A percentile compares a stretch with the other conserved stretches of the same genome.
Evolutionary conservation across 2,329 filamentous ascomycete species (phyloP).

Genomic region (Colletotrichum camelliae): DNA sequence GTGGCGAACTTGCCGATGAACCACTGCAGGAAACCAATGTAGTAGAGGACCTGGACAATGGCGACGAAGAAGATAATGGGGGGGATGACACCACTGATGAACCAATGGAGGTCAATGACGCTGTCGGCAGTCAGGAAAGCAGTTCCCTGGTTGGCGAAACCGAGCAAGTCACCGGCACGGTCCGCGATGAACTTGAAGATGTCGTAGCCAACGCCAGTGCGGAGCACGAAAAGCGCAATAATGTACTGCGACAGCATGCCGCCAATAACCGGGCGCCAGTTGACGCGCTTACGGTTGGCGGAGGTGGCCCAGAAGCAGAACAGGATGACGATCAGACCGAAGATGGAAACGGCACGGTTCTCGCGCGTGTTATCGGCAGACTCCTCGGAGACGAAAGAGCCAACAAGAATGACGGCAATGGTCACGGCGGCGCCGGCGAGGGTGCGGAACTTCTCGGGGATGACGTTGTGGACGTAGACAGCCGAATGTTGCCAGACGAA

Average conservation of each 20-base stretch:
- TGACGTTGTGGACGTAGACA: slow-evolving; percentile 60
- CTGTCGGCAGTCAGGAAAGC: slow-evolving; percentile 68
- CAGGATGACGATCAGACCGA: slow-evolving; percentile 78
- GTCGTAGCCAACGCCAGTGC: slow-evolving; percentile 81
- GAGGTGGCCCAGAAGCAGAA: slow-evolving; percentile 73
- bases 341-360: slow-evolving; percentile 81
- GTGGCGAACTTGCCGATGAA: slow-evolving; percentile 85
- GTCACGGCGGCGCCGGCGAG: slow-evolving; percentile 67
- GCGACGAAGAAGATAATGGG: slow-evolving; percentile 97
- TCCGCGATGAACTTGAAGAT: slow-evolving; percentile 90
- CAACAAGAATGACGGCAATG: slow-evolving; percentile 77
- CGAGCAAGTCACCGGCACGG: slow-evolving; percentile 75
- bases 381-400: slow-evolving; percentile 76
- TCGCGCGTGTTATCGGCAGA: slow-evolving; percentile 76
- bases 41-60: slow-evolving; percentile 86
- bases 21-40: slow-evolving; percentile 85
- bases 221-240: slow-evolving; percentile 85
- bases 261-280: slow-evolving; percentile 83
- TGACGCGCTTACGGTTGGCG: slow-evolving; percentile 64
- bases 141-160: slow-evolving; percentile 77
- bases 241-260: slow-evolving; percentile 91
- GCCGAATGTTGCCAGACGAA: slow-evolving; percentile 72
- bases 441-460: slow-evolving; percentile 71
- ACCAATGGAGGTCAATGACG: slow-evolving; percentile 59
- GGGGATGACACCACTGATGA: slow-evolving; percentile 81